These are phyloP conservation scores for Russula dissimulans DNA, from an alignment of 768 basidiomycete genomes.

Conservation along the genomic window DNA sequence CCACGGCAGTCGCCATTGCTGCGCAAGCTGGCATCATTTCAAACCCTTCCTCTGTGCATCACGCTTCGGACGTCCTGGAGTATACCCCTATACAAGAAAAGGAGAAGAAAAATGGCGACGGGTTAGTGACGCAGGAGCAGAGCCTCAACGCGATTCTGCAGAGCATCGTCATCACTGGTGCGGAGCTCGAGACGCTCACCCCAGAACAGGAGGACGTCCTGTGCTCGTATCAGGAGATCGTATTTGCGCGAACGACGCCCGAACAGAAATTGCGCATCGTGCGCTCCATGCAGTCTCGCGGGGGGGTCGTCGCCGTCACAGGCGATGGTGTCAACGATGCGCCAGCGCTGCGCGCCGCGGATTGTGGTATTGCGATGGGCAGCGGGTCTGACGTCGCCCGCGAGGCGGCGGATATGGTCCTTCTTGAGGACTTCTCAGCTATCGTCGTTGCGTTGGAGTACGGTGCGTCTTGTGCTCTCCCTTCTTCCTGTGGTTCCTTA, in stretches of 20 bases:
- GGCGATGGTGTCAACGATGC: slow-evolving; percentile 61
- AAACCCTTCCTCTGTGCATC: slow-evolving; percentile 29
- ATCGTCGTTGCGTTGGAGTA: slow-evolving; percentile 57
- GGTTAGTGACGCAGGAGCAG: neutral
- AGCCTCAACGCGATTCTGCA: slow-evolving; percentile 16
- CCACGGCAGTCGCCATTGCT: slow-evolving; percentile 56
- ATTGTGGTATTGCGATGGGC: slow-evolving; percentile 56
- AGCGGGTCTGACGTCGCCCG: slow-evolving; percentile 41
- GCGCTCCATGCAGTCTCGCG: slow-evolving; percentile 42
- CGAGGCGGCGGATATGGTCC: slow-evolving; percentile 54
- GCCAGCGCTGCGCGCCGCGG: slow-evolving; percentile 47
- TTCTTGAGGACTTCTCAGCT: slow-evolving; percentile 57
- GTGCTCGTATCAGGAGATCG: slow-evolving; percentile 38
- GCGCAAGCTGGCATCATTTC: slow-evolving; percentile 51
- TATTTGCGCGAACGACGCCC: slow-evolving; percentile 55
- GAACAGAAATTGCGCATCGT: slow-evolving; percentile 62
- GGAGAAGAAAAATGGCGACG: slow-evolving; percentile 28
- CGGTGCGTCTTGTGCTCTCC: slow-evolving; percentile 27
- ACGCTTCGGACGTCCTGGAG: slow-evolving; percentile 30
- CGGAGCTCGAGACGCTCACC: slow-evolving; percentile 22
- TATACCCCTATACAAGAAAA: slow-evolving; percentile 21
- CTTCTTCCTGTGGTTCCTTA: no score
- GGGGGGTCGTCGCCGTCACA: slow-evolving; percentile 51
- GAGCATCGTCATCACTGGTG: slow-evolving; percentile 37
- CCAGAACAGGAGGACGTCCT: slow-evolving; percentile 20